Conservation (phyloP, 306 rosid genomes). For the apple (Malus domestica) region ASM211411v1 NC_041794.1:5594501-5595000, state of each 20-base stretch:
- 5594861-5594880: too few relatives aligned
- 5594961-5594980: background rate
- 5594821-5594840: background rate
- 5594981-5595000: background rate
- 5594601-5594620: constrained; percentile 99
- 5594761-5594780: background rate
- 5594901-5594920: background rate
- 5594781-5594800: background rate
- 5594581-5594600: constrained; percentile 82
- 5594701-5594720: too few relatives aligned
- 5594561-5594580: background rate
- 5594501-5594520: constrained; percentile 77
- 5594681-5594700: background rate
- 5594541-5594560: background rate
- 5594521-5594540: background rate
- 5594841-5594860: background rate
- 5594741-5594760: background rate
- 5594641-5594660: constrained; percentile 96
- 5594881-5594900: background rate
- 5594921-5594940: background rate
- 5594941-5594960: background rate
- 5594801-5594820: background rate
- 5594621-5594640: constrained; percentile 94
- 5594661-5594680: constrained; percentile 84
- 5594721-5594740: background rate